A percentile compares a stretch with the other conserved stretches of the same genome.
Evolutionary conservation across 768 basidiomycete genomes (phyloP).

Genomic region (Imleria badia): DNA sequence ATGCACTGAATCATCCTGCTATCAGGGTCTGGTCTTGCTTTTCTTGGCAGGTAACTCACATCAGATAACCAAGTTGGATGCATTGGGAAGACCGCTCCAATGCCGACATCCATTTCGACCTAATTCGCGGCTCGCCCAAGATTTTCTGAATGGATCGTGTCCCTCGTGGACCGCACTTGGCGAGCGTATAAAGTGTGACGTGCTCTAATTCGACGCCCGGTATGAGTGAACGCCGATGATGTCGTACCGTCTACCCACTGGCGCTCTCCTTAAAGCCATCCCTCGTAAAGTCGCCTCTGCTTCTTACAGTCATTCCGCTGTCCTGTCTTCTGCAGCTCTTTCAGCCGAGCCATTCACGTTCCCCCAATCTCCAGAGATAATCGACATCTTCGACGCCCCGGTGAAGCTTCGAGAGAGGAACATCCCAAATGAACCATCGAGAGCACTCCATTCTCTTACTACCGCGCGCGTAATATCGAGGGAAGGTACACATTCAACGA

Average conservation of each 20-base stretch:
- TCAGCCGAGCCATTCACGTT: neutral
- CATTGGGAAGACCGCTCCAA: constrained; percentile 18
- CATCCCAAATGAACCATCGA: constrained; percentile 21
- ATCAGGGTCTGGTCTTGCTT: neutral
- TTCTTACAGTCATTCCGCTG: constrained; percentile 17
- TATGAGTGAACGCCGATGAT: constrained; percentile 4
- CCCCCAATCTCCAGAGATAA: constrained; percentile 34
- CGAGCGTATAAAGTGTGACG: constrained; percentile 19
- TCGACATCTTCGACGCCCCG: constrained; percentile 55
- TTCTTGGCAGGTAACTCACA: no score
- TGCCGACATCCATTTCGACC: constrained; percentile 13
- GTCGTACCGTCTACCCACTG: constrained; percentile 13
- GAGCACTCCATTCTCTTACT: constrained; percentile 2
- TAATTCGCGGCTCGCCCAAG: neutral
- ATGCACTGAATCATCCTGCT: neutral
- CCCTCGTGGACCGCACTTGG: neutral
- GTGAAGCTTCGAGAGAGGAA: constrained; percentile 38
- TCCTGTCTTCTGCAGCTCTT: constrained; percentile 6
- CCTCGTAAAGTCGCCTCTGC: constrained; percentile 10
- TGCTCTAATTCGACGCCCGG: neutral
- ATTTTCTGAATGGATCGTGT: neutral
- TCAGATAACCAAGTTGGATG: neutral
- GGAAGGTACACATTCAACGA: constrained; percentile 1
- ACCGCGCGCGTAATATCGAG: constrained; percentile 6
- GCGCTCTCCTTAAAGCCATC: constrained; percentile 3